Evolutionary conservation across 225 moss, liverwort and hornwort species (phyloP), one percentile per base, ranked within the genome.

Genomic region (Marchantia polymorpha): DNA sequence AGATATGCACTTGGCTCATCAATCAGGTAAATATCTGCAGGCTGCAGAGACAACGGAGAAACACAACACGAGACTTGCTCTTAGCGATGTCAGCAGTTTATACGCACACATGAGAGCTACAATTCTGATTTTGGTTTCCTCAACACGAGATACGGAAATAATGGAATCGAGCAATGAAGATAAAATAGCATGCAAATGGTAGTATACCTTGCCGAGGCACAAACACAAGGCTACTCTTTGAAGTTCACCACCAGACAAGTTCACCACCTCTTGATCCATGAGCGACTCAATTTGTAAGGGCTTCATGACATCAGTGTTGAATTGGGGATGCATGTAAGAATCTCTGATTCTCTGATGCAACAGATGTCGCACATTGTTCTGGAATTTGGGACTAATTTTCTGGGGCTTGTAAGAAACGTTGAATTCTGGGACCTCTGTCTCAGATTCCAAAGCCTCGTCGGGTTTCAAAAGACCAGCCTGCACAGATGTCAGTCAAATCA

Each of bases 1-100:
- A 96, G 90, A 75, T 96, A 96, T 16, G 96, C 96, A 88, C 96
- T 96, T 27, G 96, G 96, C 79, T 96, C 96, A 82, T 96, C 96
- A 58, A 96, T 96, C 75, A 96, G 76, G 79, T 96, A 96, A 26
- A 96, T 94, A 83, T 96, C 96, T 59, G 96, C 96, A 64, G 96
- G 94, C 96, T 96, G 92, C 80, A 87, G 14, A 50, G 65, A 12
- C 3, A 48, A 60, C 3, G 31, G 31, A 71, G 72, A 72, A 23
- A 8, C 19, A 50, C n/a, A 11, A 50, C 50, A 70, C 50, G 10
- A 11, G 2, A n/a, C 22, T n/a, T 6, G 10, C 22, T 50, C 22
- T 0, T n/a, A 47, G 17, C 13, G 27, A 71, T 14, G 10, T 50
- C n/a, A 23, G n/a, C n/a, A 10, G 2, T 39, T 39, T 20, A 46